phyloP scores from a whole-genome alignment of 2,329 filamentous ascomycete species.

The Colletotrichum tropicicola region DNA sequence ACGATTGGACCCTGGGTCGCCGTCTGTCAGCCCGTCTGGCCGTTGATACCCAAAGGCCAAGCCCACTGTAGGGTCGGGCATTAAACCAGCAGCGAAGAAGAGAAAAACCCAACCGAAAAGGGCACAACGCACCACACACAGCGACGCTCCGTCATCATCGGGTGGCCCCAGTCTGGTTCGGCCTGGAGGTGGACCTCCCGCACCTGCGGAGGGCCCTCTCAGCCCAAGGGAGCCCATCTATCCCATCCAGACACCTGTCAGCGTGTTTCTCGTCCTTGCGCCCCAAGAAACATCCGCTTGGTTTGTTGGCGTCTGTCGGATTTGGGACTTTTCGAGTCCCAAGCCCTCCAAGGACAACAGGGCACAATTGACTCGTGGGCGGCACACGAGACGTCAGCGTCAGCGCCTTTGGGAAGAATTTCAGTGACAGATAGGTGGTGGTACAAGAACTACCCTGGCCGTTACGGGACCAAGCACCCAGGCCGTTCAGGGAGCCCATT shows the following conservation, averaged over 20 bases:
- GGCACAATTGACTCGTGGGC: neutral
- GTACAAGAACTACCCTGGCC: neutral
- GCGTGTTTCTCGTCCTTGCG: neutral
- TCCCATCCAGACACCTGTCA: constrained; percentile 13
- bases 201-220: neutral
- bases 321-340: neutral
- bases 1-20: constrained; percentile 17
- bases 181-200: constrained; percentile 26
- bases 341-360: neutral
- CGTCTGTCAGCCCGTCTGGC: constrained; percentile 13
- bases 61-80: constrained; percentile 24
- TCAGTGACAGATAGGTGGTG: neutral
- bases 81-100: constrained; percentile 14
- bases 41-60: constrained; percentile 33
- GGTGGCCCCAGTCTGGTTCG: constrained; percentile 10
- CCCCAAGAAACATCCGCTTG: neutral
- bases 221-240: constrained; percentile 12
- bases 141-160: constrained; percentile 24
- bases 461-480: neutral
- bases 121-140: constrained; percentile 14
- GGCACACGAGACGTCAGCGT: neutral
- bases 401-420: neutral
- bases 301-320: neutral
- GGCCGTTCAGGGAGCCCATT: neutral
- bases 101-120: constrained; percentile 12